Evolutionary conservation across 768 basidiomycete genomes (phyloP), one percentile per base, ranked within the genome.

Genomic region (Gyrodon lividus): DNA sequence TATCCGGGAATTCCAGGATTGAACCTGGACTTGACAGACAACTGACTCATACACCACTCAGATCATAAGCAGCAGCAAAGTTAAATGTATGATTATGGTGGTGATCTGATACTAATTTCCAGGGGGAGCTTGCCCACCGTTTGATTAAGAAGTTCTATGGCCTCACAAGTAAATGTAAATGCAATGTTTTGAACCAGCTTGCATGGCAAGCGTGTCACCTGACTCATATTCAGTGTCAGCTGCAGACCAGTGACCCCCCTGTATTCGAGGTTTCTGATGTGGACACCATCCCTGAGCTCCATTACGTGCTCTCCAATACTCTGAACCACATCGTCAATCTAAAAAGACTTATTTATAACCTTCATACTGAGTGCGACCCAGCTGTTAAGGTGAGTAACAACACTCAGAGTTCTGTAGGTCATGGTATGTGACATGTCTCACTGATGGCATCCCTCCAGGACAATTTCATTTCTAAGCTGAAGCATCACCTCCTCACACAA

Each of bases 101-200:
- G n/a, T n/a, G n/a, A n/a, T n/a, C n/a, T n/a, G n/a, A n/a, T n/a
- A n/a, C n/a, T n/a, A n/a, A n/a, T n/a, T n/a, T n/a, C n/a, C n/a
- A 71, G 70, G 67, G 70, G 8, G 68, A 73, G 46, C 60, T 64
- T 2, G 58, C 67, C 16, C 72, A 72, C 41, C 62, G 61, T 2
- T 50, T 54, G 1, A 58, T 68, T 5, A 72, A 72, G 48, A 31
- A 42, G n/a, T 51, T 56, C 16, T 64, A 69, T 49, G 43, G 23
- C 6, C 56, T 61, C 2, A 61, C 63, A 10, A 67, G 57, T 45
- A n/a, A n/a, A n/a, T n/a, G n/a, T n/a, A 62, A 62, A 40, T 48
- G 35, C 2, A 28, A 50, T 19, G 3, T 24, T 12, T 23, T 20
- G 12, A 45, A 41, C 43, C 44, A 45, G 22, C 17, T 55, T 14